Evolutionary conservation across 345 rosid species (phyloP).

Genomic region (Heritiera littoralis): DNA sequence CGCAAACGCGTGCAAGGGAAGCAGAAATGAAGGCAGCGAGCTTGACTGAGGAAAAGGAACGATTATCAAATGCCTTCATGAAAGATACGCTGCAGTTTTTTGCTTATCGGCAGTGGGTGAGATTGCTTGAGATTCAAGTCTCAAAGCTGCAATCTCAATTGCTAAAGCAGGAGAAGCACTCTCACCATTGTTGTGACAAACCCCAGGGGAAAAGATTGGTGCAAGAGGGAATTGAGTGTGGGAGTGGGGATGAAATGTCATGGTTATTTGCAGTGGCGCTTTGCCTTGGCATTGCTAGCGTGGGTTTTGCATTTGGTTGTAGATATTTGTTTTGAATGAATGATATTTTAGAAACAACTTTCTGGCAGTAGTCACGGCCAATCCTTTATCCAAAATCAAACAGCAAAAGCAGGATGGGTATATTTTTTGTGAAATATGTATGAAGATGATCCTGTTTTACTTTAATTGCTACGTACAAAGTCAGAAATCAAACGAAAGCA

Average conservation of each 20-base stretch:
- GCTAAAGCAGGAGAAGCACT: slow-evolving; percentile 9
- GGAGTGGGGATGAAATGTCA: too few relatives aligned
- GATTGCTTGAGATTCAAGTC: slow-evolving; percentile 53
- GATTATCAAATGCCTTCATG: slow-evolving; percentile 34
- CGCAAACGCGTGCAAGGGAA: slow-evolving; percentile 68
- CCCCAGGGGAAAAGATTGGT: background rate
- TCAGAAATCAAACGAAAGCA: too few relatives aligned
- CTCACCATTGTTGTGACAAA: too few relatives aligned
- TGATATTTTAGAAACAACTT: too few relatives aligned
- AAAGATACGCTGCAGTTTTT: slow-evolving; percentile 42
- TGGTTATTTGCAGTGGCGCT: slow-evolving; percentile 32
- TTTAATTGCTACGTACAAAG: background rate
- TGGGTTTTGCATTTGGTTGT: slow-evolving; percentile 43
- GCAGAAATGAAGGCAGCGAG: slow-evolving; percentile 52
- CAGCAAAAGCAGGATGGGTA: background rate
- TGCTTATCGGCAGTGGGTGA: slow-evolving; percentile 52
- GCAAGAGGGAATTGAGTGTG: slow-evolving; percentile 11
- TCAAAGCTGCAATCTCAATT: slow-evolving; percentile 29
- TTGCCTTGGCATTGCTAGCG: slow-evolving; percentile 51
- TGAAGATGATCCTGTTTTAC: background rate
- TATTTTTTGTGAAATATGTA: background rate
- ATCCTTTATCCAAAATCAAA: background rate
- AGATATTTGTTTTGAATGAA: slow-evolving; percentile 26
- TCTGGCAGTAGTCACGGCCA: background rate
- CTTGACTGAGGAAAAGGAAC: slow-evolving; percentile 45